Base-by-base conservation (phyloP, 371 early-diverging fungal genomes). In the Mortierella polycephala region DNA sequence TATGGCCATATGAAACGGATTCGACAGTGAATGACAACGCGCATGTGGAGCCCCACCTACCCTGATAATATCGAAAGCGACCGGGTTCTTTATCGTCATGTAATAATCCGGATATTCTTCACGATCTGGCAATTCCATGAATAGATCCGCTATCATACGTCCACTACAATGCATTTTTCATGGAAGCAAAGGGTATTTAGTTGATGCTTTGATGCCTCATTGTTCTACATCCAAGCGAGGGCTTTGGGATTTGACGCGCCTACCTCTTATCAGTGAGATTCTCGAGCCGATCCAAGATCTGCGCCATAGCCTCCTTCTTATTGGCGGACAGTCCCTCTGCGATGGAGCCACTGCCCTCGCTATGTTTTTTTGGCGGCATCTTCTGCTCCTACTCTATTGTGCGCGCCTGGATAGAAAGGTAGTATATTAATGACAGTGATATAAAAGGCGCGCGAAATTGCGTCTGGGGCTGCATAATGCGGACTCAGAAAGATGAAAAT, bases 51-150 rank as follows among this genome's bases (percentile, higher is more conserved):
- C 20, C 8, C 46, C 41, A 49, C 20, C 14, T 23, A 68, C 68
- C 40, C 56, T 67, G 40, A 91, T 85, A 20, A 84, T 82, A 39
- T 83, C 77, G 20, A 91, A 62, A 14, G 88, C 86, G 14, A 96
- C 90, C 0, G 99, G 99, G 0, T 88, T 81, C 50, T 88, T 84
- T 72, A 97, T 97, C 51, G 90, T 86, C 39, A 87, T 75, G 81
- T 96, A 97, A 76, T 98, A 98, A 67, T 96, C 97, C 0, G 97
- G 96, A 64, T 96, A 96, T 53, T 92, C 90, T 20, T 84, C 81
- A 10, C 85, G 81, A 63, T 90, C 90, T 0, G 97, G 97, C 5
- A 96, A 82, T 41, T 90, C 90, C 64, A 90, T 83, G 74, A 96
- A 97, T 50, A 92, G 82, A 54, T 92, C 94, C 21, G 90, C 82